Percentiles rank a stretch among this genome's conserved stretches.
phyloP scores from a whole-genome alignment of 139 green algal genomes.

The Spirogloea muscicola region DNA sequence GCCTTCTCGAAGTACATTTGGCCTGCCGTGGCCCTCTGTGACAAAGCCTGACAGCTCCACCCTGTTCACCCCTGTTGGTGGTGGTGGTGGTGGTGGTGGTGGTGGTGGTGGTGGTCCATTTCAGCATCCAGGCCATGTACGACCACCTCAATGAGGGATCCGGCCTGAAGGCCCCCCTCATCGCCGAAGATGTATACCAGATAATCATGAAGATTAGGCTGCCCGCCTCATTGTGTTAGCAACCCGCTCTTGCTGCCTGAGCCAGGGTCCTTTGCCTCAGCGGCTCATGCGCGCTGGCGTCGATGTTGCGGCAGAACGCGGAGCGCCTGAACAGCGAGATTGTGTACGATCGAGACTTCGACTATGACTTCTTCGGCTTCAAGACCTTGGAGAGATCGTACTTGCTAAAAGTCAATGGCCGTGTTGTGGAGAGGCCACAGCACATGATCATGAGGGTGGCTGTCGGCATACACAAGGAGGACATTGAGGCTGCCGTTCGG shows the following conservation, averaged over 20 bases:
- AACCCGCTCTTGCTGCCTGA: not conserved
- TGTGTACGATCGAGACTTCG: constrained; percentile 97
- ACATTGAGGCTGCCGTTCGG: constrained; percentile 61
- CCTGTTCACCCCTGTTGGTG: too few species aligned
- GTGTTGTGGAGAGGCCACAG: constrained; percentile 94
- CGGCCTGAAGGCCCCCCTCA: constrained; percentile 69
- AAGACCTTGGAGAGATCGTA: constrained; percentile 99
- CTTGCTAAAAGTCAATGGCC: constrained; percentile 81
- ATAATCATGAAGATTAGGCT: constrained; percentile 70
- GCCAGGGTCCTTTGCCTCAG: too few species aligned
- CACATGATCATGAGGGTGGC: constrained; percentile 99
- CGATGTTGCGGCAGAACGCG: constrained; percentile 55
- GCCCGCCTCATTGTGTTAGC: not conserved
- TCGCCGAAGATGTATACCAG: constrained; percentile 86
- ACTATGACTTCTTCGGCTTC: constrained; percentile 99
- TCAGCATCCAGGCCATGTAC: constrained; percentile 89
- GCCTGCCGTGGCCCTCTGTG: too few species aligned
- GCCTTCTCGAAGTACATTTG: too few species aligned
- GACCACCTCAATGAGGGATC: constrained; percentile 88
- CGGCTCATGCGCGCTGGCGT: not conserved
- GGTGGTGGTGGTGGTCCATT: too few species aligned
- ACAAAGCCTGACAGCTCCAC: too few species aligned
- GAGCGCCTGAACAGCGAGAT: constrained; percentile 88
- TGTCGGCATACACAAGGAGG: constrained; percentile 86
- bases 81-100: too few species aligned